Base-by-base conservation (phyloP, 2,329 filamentous ascomycete species). In the Hymenoscyphus fructigenus region DNA sequence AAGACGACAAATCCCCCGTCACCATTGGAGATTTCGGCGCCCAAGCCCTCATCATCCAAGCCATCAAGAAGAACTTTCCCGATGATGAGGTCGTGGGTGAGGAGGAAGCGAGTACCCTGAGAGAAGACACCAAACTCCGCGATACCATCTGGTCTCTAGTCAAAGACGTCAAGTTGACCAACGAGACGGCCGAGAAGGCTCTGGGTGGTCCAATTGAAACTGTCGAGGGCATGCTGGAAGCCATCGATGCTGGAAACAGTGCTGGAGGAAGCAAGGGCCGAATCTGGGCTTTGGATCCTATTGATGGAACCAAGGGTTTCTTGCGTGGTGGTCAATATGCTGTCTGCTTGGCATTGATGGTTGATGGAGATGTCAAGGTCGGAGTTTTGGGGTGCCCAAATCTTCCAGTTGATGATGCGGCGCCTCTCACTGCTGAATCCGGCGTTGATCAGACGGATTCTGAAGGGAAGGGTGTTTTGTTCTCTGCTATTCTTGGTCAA, bases 1-100 rank as follows among this genome's bases (percentile, higher is more conserved):
- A 99, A 82, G 90, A 92, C 78, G 95, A 99, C 83, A 92, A 92
- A 76, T 97, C 93, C 10, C 95, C 95, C 70, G 95, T 99, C 73
- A 99, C 95, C 20, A 95, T 98, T 73, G 95, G 94, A 77, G 95
- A 99, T 81, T 98, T 97, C 78, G 95, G 95, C 75, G 96, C 95
- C 44, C 95, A 99, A 82, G 93, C 95, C 36, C 87, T 99, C 70
- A 97, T 99, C 79, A 97, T 98, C 75, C 85, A 89, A 64, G 94
- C 94, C 32, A 89, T 99, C 71, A 89, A 89, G 79, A 87, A 91
- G 79, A 92, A 91, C 79, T 99, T 99, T 82, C 95, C 95, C 20
- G 76, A 87, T 41, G 95, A 99, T 76, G 90, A 92, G 77, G 91
- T 99, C 68, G 92, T 99, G 53, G 95, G 91, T 71, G 95, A 99